Conservation (phyloP, 345 rosid genomes). For the Moricandia arvensis region DNA sequence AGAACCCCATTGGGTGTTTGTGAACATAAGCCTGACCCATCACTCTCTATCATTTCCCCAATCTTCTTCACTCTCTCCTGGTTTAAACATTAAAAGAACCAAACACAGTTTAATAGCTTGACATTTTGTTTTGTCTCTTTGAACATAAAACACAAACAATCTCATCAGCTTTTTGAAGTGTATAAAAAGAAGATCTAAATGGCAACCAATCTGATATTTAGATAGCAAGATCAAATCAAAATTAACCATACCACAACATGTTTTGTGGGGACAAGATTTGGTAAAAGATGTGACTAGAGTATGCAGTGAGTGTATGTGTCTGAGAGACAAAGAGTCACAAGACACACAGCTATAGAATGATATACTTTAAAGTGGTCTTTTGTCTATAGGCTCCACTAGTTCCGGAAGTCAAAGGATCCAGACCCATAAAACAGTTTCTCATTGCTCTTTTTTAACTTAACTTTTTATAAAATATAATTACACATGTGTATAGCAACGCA, state of each 20-base stretch:
- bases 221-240: slow-evolving; percentile 26
- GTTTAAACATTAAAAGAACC: slow-evolving; percentile 15
- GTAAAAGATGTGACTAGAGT: slow-evolving; percentile 33
- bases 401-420: slow-evolving; percentile 39
- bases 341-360: slow-evolving; percentile 28
- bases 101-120: slow-evolving; percentile 5
- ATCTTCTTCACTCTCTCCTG: slow-evolving; percentile 39
- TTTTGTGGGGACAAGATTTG: slow-evolving; percentile 29
- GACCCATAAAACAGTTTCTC: slow-evolving; percentile 18
- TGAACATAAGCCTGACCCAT: slow-evolving; percentile 27
- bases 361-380: slow-evolving; percentile 27
- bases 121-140: slow-evolving; percentile 6
- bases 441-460: not conserved
- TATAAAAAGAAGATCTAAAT: not conserved
- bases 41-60: slow-evolving; percentile 34
- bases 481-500: slow-evolving; percentile 18
- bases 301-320: slow-evolving; percentile 17
- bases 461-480: not conserved
- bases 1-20: slow-evolving; percentile 40
- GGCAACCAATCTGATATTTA: slow-evolving; percentile 1
- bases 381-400: slow-evolving; percentile 36
- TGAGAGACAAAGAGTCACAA: slow-evolving; percentile 32
- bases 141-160: slow-evolving; percentile 13
- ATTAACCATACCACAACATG: slow-evolving; percentile 17
- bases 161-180: not conserved